Percentiles rank a stretch among this genome's conserved stretches.
phyloP scores from a whole-genome alignment of 2,329 filamentous ascomycete genomes.

The Xylaria arbuscula region DNA sequence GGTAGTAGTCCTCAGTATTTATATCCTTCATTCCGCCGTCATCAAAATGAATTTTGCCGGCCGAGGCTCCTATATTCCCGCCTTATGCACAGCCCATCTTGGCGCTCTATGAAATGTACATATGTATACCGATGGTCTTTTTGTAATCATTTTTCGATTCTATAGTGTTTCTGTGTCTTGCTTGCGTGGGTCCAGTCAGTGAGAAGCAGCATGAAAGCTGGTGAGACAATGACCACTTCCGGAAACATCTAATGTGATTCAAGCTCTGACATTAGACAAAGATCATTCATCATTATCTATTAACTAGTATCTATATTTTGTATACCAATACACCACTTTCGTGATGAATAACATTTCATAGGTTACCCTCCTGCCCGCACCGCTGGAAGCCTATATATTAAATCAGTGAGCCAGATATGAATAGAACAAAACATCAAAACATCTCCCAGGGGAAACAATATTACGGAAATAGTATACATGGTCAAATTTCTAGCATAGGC shows the following conservation, averaged over 20 bases:
- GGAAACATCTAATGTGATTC: constrained; percentile 28
- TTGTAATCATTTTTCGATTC: background rate
- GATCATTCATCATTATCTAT: background rate
- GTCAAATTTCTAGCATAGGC: too few relatives aligned
- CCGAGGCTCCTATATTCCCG: background rate
- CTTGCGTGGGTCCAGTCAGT: background rate
- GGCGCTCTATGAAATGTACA: background rate
- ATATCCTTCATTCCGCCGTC: background rate
- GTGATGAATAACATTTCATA: too few relatives aligned
- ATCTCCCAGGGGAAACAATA: too few relatives aligned
- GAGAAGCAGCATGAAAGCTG: constrained; percentile 1
- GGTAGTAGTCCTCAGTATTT: background rate
- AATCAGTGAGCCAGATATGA: too few relatives aligned
- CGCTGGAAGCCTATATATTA: too few relatives aligned
- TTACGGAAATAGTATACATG: too few relatives aligned
- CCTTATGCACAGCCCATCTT: background rate
- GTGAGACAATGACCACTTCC: constrained; percentile 23
- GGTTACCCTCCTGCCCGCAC: too few relatives aligned
- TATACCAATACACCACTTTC: too few relatives aligned
- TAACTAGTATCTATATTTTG: too few relatives aligned
- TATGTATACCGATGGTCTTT: background rate
- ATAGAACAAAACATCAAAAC: too few relatives aligned
- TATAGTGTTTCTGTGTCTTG: constrained; percentile 13
- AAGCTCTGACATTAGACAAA: constrained; percentile 27
- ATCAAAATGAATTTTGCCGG: background rate